Evolutionary conservation across 2,329 filamentous ascomycete genomes (phyloP).

Genomic region (Coniochaeta sp.): DNA sequence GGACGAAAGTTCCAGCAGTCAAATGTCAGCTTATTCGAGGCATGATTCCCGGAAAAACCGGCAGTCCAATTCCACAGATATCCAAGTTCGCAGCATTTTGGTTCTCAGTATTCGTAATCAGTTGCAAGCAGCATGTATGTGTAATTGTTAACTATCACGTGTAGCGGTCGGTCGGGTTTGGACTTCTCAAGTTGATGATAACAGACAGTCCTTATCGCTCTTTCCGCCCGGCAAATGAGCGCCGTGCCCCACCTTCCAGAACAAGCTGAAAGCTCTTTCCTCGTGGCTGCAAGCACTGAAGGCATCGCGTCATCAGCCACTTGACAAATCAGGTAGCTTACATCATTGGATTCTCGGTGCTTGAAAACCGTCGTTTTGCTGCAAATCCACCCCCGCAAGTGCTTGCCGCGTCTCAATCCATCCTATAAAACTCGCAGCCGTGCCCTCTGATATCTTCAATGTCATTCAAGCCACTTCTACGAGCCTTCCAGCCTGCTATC

Average conservation of each 20-base stretch:
- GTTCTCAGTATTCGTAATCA: background rate
- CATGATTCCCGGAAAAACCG: background rate
- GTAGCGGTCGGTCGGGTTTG: no score
- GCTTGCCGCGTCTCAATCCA: background rate
- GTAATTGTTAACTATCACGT: background rate
- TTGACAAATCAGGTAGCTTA: background rate
- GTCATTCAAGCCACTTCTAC: slow-evolving; percentile 3
- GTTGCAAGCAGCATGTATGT: background rate
- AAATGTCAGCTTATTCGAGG: background rate
- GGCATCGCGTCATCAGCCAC: background rate
- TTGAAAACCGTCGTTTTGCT: background rate
- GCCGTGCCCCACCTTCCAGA: background rate
- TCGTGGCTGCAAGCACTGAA: background rate
- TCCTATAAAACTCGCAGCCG: slow-evolving; percentile 1
- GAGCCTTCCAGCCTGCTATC: slow-evolving; percentile 9
- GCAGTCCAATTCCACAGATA: background rate
- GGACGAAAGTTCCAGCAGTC: background rate
- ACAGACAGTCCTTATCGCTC: no score
- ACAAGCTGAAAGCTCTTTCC: background rate
- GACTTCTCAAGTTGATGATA: no score
- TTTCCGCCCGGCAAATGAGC: background rate
- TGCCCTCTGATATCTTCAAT: background rate
- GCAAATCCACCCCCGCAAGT: background rate
- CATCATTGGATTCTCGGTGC: background rate
- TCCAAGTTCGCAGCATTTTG: background rate